These are phyloP conservation scores for Martiniozyma abietophila DNA, from an alignment of 805 yeast genomes.

Conservation along the genomic window DNA sequence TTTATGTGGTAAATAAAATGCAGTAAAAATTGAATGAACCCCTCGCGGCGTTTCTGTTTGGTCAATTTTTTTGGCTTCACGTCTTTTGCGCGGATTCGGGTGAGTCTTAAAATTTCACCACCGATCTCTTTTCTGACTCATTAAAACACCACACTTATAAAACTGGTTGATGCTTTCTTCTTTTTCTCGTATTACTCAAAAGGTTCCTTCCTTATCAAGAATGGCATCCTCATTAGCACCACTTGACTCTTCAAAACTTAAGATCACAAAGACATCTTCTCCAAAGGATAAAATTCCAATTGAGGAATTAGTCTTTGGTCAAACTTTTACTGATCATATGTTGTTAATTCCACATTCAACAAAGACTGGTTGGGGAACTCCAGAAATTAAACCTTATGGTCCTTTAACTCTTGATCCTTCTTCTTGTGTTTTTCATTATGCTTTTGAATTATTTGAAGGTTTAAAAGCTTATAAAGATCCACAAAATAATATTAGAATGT, in stretches of 20 bases:
- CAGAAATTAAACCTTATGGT: constrained; percentile 81
- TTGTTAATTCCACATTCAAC: constrained; percentile 76
- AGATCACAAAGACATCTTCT: constrained; percentile 33
- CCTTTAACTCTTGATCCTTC: constrained; percentile 76
- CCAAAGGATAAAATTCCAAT: constrained; percentile 53
- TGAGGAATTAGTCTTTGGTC: constrained; percentile 60
- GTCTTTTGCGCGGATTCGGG: no score
- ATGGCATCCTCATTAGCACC: constrained; percentile 18
- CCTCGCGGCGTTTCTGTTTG: no score
- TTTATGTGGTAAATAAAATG: no score
- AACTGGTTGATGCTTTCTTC: no score
- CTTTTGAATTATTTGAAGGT: constrained; percentile 93
- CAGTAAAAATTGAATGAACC: no score
- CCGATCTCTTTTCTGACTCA: no score
- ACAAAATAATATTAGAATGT: constrained; percentile 63
- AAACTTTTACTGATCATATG: constrained; percentile 83
- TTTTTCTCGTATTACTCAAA: no score
- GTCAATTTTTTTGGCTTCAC: no score
- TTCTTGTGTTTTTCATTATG: constrained; percentile 85
- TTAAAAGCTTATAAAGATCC: constrained; percentile 76
- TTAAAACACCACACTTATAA: no score
- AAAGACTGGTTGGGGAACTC: constrained; percentile 77
- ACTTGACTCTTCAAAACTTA: constrained; percentile 47
- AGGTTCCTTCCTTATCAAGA: no score
- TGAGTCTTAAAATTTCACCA: no score